These are phyloP conservation scores for Kwoniella sp. DNA, from an alignment of 768 basidiomycete genomes.

Conservation along the genomic window DNA sequence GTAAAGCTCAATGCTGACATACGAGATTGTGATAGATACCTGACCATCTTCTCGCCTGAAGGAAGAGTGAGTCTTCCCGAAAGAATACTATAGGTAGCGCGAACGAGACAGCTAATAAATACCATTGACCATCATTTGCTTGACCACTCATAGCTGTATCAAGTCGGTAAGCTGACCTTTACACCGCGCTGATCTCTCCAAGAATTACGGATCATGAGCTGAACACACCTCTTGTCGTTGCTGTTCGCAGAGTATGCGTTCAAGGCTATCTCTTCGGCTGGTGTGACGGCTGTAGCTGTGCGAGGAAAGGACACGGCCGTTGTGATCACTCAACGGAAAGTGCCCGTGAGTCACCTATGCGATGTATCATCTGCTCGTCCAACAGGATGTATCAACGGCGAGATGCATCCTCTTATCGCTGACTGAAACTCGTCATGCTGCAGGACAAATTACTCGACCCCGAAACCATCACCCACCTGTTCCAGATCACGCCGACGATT, in stretches of 20 bases:
- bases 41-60: slow-evolving; percentile 96
- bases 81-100: too few species aligned
- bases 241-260: slow-evolving; percentile 84
- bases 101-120: too few species aligned
- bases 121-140: too few species aligned
- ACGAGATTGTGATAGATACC: slow-evolving; percentile 63
- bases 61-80: slow-evolving; percentile 60
- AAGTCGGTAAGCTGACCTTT: slow-evolving; percentile 67
- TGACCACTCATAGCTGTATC: slow-evolving; percentile 70
- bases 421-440: not conserved
- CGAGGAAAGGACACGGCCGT: slow-evolving; percentile 93
- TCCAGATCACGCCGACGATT: slow-evolving; percentile 92
- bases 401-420: not conserved
- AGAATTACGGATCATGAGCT: not conserved
- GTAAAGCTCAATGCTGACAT: slow-evolving; percentile 2
- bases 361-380: too few species aligned
- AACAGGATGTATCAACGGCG: too few species aligned
- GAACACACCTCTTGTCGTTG: not conserved
- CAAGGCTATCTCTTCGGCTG: slow-evolving; percentile 97
- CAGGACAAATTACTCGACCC: slow-evolving; percentile 98
- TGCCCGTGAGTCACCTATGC: slow-evolving; percentile 69
- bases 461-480: slow-evolving; percentile 89
- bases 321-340: slow-evolving; percentile 97
- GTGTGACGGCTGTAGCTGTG: slow-evolving; percentile 89
- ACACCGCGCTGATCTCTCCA: too few species aligned